Base-by-base conservation (phyloP, 2,329 filamentous ascomycete genomes). In the Fusarium globosum region DNA sequence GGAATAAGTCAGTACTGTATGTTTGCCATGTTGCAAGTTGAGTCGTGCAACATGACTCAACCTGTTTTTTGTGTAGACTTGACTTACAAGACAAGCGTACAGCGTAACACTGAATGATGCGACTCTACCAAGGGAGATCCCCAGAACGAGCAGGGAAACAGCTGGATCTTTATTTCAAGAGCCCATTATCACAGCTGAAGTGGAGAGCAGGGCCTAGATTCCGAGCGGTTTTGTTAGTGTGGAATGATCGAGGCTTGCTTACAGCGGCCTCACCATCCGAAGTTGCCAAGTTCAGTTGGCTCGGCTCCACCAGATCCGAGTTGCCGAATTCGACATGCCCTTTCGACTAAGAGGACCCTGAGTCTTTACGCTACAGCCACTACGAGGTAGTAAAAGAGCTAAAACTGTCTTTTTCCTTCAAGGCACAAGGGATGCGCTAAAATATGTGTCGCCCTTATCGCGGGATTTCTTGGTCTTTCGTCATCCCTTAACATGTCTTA, bases 261-360 rank as follows among this genome's bases (percentile, higher is more conserved):
- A 36, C 55, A 58, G 41, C 41, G 55, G 41, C 41, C 23, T 58
- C 55, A 36, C 18, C 55, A 58, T 58, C 41, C 55, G 55, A 58
- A 46, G 18, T 58, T 48, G 23, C 41, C 55, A 36, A 48, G 55
- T 58, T 48, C 30, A 58, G 55, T 26, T 48, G 41, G 51, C 12
- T 58, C 55, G 55, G 55, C 55, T 28, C 55, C 55, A 58, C 41
- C 41, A 58, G n/a, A 58, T 48, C 55, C 55, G 41, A 58, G 46
- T 41, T 61, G 20, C 49, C 38, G 35, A 43, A 53, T 61, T 42
- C 38, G 58, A 53, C 26, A 26, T 26, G 26, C 26, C 20, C 49
- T 16, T 14, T 36, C 48, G 33, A 58, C 23, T 12, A n/a, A 18
- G 20, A n/a, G 1, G 41, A 49, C 41, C 23, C 41, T 58, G 41